A percentile compares a stretch with the other conserved stretches of the same genome.
Conservation (phyloP, 495 filamentous ascomycete species). For the Neurospora sp. region DNA sequence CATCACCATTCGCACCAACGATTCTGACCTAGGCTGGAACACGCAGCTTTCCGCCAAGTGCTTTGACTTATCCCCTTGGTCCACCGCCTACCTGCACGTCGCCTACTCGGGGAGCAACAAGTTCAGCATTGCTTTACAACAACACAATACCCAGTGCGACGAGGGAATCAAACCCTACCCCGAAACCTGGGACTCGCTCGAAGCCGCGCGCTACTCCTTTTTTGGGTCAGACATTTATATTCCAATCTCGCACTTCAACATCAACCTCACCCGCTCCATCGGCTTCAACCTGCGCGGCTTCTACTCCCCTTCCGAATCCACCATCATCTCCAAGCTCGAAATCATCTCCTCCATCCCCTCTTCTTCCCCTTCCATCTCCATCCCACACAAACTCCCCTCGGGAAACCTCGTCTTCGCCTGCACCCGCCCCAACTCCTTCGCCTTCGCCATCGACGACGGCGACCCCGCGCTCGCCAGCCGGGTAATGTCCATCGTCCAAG, state of each 20-base stretch:
- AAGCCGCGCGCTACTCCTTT: slow-evolving; percentile 53
- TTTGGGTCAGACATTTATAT: slow-evolving; percentile 54
- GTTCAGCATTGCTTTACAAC: slow-evolving; percentile 61
- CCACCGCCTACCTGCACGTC: slow-evolving; percentile 57
- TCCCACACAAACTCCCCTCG: slow-evolving; percentile 52
- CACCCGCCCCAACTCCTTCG: slow-evolving; percentile 62
- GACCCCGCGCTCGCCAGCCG: slow-evolving; percentile 49
- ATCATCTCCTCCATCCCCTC: slow-evolving; percentile 50
- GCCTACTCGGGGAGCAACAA: slow-evolving; percentile 54
- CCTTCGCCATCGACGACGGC: slow-evolving; percentile 75
- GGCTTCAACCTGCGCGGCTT: slow-evolving; percentile 61
- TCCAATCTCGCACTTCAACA: slow-evolving; percentile 61
- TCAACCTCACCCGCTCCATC: slow-evolving; percentile 48
- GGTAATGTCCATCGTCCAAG: slow-evolving; percentile 55
- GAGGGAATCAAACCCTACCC: slow-evolving; percentile 52
- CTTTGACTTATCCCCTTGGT: slow-evolving; percentile 48
- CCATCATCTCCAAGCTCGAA: slow-evolving; percentile 50
- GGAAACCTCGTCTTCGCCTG: slow-evolving; percentile 55
- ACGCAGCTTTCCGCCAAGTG: slow-evolving; percentile 49
- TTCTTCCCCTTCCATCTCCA: too few species aligned
- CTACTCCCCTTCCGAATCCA: slow-evolving; percentile 33
- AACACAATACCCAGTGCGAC: slow-evolving; percentile 58
- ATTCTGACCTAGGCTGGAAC: slow-evolving; percentile 60
- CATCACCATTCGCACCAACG: slow-evolving; percentile 51
- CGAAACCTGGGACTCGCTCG: slow-evolving; percentile 63